Evolutionary conservation across 768 basidiomycete species (phyloP), one percentile per base, ranked within the genome.

Genomic region (Lyophyllum decastes): DNA sequence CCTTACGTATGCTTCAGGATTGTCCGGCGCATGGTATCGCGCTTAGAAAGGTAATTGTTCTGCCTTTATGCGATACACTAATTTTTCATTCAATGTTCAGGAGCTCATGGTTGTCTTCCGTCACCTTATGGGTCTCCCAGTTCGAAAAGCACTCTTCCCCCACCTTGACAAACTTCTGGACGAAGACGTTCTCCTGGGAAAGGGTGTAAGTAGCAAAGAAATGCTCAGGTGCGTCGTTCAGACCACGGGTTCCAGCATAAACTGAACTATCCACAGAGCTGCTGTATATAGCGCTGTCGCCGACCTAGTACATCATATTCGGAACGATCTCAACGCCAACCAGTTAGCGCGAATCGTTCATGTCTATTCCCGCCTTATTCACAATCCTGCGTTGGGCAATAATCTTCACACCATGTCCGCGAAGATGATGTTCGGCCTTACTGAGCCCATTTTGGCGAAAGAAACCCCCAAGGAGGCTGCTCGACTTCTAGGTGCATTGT

Each of bases 101-200:
- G 96, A 98, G 68, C 77, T 98, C 49, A 86, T 96, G 77, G 88
- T 96, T 12, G 94, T 95, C 11, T 88, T 96, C 51, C 84, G 96
- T 43, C 95, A 98, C 72, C 82, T 98, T 21, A 82, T 95, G 60
- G 86, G 83, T 16, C 89, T 88, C 14, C 82, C 87, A 16, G 88
- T 93, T 65, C 82, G 94, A 48, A 82, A 86, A 41, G 88, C 88
- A 16, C 83, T 98, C 49, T 77, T 96, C 35, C 81, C 86, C 1
- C 87, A 94, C 59, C 82, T 98, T 47, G 93, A 96, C 71, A 92
- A 92, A 65, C 81, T 99, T 19, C 84, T 98, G 30, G 88, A 98
- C 62, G 96, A 98, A 66, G 84, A 83, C 43, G 92, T 98, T 14
- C 76, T 99, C 6, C 80, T 98, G 30, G 97, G 97, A 1, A 85